Base-by-base conservation (phyloP, 2,329 filamentous ascomycete species). In the Colletotrichum graminicola region DNA sequence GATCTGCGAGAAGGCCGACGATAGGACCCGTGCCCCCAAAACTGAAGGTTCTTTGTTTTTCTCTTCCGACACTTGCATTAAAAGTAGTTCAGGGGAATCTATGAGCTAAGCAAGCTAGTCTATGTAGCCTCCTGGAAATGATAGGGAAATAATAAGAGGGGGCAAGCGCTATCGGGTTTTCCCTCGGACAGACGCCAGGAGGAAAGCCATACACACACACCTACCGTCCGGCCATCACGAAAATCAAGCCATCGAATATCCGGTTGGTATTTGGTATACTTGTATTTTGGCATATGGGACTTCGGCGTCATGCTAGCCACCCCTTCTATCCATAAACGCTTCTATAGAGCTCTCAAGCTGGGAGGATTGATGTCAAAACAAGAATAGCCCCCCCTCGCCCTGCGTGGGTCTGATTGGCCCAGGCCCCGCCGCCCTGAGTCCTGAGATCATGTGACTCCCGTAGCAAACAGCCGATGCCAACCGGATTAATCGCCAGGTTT, bases 311-410 rank as follows among this genome's bases (percentile, higher is more conserved):
- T 51, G 5, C 23, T 16, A 12, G 49, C 14, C n/a, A 51, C 41
- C 41, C 16, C 16, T 43, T 21, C 14, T 7, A 51, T 29, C 23
- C 47, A 51, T 26, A 12, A 26, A 49, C 4, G 11, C 7, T n/a
- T 29, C 18, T n/a, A 1, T 39, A 16, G 4, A 56, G 12, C 32
- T n/a, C 11, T 23, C 52, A 39, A 45, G 51, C 51, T 34, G 34
- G 16, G n/a, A 55, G 39, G 47, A 43, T 21, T 64, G 69, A 72
- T 51, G 69, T 72, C 66, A 51, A 72, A 69, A 69, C 69, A 72
- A 71, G 69, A 49, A 29, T 32, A 41, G 5, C 34, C 34, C 34
- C 39, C n/a, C 56, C 29, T 26, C 16, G 43, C 8, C n/a, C 45
- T 23, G 36, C 12, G 21, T 23, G 43, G 62, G 62, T 51, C 63